These are phyloP conservation scores for Trematosphaeria pertusa DNA, from an alignment of 2,329 filamentous ascomycete genomes.

Conservation along the genomic window DNA sequence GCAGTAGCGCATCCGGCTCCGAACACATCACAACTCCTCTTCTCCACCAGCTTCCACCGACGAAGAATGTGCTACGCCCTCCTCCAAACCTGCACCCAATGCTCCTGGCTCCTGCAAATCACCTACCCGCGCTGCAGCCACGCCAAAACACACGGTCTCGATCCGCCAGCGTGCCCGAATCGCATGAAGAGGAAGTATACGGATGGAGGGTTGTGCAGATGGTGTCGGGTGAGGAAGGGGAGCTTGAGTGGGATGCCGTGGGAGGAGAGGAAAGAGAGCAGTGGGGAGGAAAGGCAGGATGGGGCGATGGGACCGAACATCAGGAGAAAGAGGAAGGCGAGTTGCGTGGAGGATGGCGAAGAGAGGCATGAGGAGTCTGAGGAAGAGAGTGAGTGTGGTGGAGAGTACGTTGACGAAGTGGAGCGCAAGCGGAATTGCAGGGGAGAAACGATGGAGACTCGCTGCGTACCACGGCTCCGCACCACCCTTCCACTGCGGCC, in stretches of 20 bases:
- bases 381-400: no score
- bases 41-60: background rate
- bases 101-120: conserved; percentile 12
- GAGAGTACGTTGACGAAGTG: no score
- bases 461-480: background rate
- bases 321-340: no score
- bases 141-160: conserved; percentile 23
- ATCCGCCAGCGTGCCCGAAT: conserved; percentile 29
- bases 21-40: background rate
- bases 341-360: no score
- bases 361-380: no score
- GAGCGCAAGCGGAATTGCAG: no score
- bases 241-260: conserved; percentile 25
- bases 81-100: conserved; percentile 7
- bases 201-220: conserved; percentile 10
- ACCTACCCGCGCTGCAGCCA: conserved; percentile 32
- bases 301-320: no score
- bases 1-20: background rate
- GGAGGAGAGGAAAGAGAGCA: background rate
- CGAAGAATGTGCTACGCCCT: conserved; percentile 37
- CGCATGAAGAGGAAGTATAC: conserved; percentile 27
- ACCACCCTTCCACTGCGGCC: background rate
- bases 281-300: no score
- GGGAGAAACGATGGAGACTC: no score
- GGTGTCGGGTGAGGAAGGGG: conserved; percentile 16